Conservation (phyloP, 2,329 filamentous ascomycete species). For the Fusarium sp. region DNA sequence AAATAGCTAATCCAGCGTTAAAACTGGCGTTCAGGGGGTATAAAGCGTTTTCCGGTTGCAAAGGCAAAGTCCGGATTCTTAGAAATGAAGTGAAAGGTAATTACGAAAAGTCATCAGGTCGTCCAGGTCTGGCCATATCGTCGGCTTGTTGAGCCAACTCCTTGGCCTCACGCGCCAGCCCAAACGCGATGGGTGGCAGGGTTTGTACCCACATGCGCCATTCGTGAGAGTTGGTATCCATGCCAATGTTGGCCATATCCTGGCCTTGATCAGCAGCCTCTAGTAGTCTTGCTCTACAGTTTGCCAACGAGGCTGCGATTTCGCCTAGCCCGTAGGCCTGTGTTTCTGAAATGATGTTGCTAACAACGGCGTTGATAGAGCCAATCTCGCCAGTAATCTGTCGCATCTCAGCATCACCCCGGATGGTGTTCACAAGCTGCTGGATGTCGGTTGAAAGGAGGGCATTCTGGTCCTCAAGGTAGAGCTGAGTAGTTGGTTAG, state of each 20-base stretch:
- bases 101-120: constrained; percentile 60
- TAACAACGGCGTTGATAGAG: constrained; percentile 76
- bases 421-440: constrained; percentile 78
- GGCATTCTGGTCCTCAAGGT: constrained; percentile 85
- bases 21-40: constrained; percentile 34
- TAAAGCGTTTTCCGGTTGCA: constrained; percentile 26
- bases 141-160: constrained; percentile 66
- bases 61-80: constrained; percentile 17
- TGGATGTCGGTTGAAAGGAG: constrained; percentile 83
- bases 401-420: constrained; percentile 69
- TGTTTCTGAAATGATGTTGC: constrained; percentile 74
- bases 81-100: constrained; percentile 25
- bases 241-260: constrained; percentile 63
- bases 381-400: constrained; percentile 76
- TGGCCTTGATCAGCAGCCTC: constrained; percentile 70
- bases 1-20: constrained; percentile 19
- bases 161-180: constrained; percentile 84
- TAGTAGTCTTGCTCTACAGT: constrained; percentile 72
- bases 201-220: constrained; percentile 75
- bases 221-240: constrained; percentile 59
- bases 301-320: constrained; percentile 66
- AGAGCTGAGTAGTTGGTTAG: constrained; percentile 62
- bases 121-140: constrained; percentile 45
- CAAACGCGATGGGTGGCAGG: constrained; percentile 85
- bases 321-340: constrained; percentile 63